These are phyloP conservation scores for Saussurea involucrata DNA, from an alignment of 129 eudicot genomes.

Conservation along the genomic window DNA sequence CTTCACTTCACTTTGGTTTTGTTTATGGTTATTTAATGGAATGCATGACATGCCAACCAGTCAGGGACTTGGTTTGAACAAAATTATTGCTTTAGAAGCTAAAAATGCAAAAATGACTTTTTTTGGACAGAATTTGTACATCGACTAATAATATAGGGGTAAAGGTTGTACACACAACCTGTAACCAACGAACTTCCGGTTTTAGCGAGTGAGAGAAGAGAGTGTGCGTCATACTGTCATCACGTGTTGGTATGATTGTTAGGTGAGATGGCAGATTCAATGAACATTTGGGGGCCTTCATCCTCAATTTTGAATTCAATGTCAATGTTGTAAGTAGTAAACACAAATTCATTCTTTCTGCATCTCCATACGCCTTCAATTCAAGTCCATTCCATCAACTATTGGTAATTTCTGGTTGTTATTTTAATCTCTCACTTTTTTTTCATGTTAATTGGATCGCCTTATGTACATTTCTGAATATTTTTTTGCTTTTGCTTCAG, in stretches of 20 bases:
- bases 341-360: not conserved
- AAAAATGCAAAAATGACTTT: not conserved
- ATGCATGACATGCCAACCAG: not conserved
- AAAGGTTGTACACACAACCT: not conserved
- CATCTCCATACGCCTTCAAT: not conserved
- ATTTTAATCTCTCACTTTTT: not conserved
- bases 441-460: not conserved
- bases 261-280: not conserved
- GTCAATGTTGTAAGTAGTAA: not conserved
- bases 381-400: not conserved
- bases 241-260: not conserved
- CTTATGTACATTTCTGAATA: not conserved
- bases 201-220: not conserved
- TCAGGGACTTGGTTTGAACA: not conserved
- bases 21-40: too few relatives aligned
- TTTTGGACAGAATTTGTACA: not conserved
- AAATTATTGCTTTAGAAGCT: not conserved
- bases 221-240: not conserved
- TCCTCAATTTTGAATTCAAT: not conserved
- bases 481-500: not conserved
- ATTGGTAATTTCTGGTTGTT: not conserved
- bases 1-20: too few relatives aligned
- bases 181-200: constrained; percentile 7
- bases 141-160: not conserved
- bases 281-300: not conserved